Base-by-base conservation (phyloP, 495 filamentous ascomycete genomes). In the Amniculicola lignicola region DNA sequence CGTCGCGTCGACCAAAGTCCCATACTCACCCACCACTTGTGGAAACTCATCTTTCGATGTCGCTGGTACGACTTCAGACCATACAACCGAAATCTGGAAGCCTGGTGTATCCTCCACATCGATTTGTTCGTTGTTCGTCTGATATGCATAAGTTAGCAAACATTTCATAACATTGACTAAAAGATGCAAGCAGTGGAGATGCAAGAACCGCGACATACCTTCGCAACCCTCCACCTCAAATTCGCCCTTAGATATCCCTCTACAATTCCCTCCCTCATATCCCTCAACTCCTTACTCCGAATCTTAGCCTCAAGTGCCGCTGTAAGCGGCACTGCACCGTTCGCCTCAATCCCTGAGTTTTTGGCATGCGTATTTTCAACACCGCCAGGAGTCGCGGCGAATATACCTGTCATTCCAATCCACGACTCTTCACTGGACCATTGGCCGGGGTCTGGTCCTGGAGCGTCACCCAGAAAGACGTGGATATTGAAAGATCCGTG, bases 321-420 rank as follows among this genome's bases (percentile, higher is more conserved):
- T 2, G 79, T 86, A 29, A 87, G 64, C 12, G 83, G 81, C 18
- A 86, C 70, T 1, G 77, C 79, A 3, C 79, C 80, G 14, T 75
- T 70, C n/a, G n/a, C n/a, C n/a, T n/a, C n/a, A 0, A 80, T 68
- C n/a, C 65, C 39, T 0, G 69, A 28, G 18, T 19, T 62, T 29
- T 33, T 29, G 53, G 48, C 60, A 4, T 21, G 44, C 43, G 11
- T 24, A 14, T 54, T 55, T 28, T 33, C 10, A 3, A 36, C 4
- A 18, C 11, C 33, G 14, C 12, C 35, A 16, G 24, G 36, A 15
- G 38, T 12, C 37, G 37, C 16, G 6, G 37, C 6, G 16, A 53
- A 23, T 4, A 86, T 70, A 4, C 73, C 73, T 42, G 82, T 72
- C 5, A 79, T 76, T 5, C 81, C 84, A 2, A 84, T 69, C 16